phyloP scores from a whole-genome alignment of 208 protist genomes.

The Leishmania major region DNA sequence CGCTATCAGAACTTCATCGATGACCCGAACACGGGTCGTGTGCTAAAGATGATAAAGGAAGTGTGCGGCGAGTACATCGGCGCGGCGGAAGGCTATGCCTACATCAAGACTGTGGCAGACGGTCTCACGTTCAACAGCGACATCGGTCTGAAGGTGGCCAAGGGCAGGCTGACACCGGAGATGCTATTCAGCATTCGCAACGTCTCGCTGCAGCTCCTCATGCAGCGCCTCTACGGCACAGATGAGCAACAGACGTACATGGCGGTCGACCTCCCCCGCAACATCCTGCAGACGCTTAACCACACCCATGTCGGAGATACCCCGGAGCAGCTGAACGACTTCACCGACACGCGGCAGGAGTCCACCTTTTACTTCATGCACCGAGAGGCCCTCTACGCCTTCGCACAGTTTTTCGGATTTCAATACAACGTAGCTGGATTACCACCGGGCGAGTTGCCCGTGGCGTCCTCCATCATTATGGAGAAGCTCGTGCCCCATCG shows the following conservation, averaged over 20 bases:
- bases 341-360: conserved; percentile 67
- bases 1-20: conserved; percentile 42
- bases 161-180: conserved; percentile 50
- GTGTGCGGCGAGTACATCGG: conserved; percentile 54
- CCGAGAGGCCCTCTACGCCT: conserved; percentile 84
- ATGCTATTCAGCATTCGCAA: conserved; percentile 70
- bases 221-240: conserved; percentile 80
- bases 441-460: conserved; percentile 70
- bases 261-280: conserved; percentile 70
- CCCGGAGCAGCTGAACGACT: conserved; percentile 58
- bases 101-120: conserved; percentile 80
- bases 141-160: conserved; percentile 53
- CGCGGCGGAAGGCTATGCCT: conserved; percentile 40
- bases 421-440: conserved; percentile 66
- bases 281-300: conserved; percentile 54
- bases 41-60: conserved; percentile 50
- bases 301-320: conserved; percentile 42
- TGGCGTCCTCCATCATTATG: conserved; percentile 71
- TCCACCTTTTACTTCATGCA: conserved; percentile 83
- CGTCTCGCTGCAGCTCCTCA: conserved; percentile 68
- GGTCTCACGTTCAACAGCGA: conserved; percentile 85
- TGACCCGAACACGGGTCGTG: conserved; percentile 44
- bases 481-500: conserved; percentile 61
- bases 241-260: conserved; percentile 89
- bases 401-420: conserved; percentile 85